Percentiles rank a stretch among this genome's conserved stretches.
Conservation (phyloP, 441 rosid genomes). For the Populus trichocarpa region DNA sequence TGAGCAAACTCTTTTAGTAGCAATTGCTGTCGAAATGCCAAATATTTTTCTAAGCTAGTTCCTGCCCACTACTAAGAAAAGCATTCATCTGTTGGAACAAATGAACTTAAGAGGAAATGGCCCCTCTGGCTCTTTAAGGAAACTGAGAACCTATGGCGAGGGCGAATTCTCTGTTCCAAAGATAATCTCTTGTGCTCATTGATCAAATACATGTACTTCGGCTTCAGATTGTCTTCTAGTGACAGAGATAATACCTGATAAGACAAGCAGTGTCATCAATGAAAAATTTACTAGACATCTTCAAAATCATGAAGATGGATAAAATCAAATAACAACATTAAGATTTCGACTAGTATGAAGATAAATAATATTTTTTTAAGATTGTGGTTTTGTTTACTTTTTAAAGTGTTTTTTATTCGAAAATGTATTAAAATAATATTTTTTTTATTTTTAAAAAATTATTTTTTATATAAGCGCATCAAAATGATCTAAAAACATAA, state of each 20-base stretch:
- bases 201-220: conserved; percentile 82
- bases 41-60: too few relatives aligned
- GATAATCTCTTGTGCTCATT: conserved; percentile 93
- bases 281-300: not conserved
- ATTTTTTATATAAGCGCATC: too few relatives aligned
- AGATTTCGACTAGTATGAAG: too few relatives aligned
- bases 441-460: too few relatives aligned
- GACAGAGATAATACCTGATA: conserved; percentile 86
- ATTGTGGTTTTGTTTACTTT: too few relatives aligned
- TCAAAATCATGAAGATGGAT: not conserved
- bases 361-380: too few relatives aligned
- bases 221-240: conserved; percentile 86
- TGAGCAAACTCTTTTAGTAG: too few relatives aligned
- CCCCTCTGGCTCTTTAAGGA: conserved; percentile 85
- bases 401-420: too few relatives aligned
- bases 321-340: too few relatives aligned
- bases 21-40: too few relatives aligned
- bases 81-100: conserved; percentile 82
- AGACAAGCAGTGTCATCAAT: conserved; percentile 18
- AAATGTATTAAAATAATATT: too few relatives aligned
- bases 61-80: not conserved
- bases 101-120: conserved; percentile 86
- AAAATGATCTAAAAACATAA: too few relatives aligned
- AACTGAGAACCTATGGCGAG: conserved; percentile 84
- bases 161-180: conserved; percentile 88